These are phyloP conservation scores for Lactarius pseudohatsudake DNA, from an alignment of 768 basidiomycete species.

Conservation along the genomic window DNA sequence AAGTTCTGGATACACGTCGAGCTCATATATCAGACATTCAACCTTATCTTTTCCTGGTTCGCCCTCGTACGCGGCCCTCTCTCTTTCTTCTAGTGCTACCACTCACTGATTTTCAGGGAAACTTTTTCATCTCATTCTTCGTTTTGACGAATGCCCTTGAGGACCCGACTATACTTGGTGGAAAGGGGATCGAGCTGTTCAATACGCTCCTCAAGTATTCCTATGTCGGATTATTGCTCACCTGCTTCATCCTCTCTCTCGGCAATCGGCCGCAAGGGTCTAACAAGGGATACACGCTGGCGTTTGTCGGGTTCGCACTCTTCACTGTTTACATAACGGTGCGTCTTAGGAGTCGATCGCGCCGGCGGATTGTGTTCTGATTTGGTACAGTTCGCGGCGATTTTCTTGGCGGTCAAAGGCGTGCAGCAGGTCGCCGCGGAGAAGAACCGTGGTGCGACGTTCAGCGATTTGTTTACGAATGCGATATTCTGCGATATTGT, in stretches of 20 bases:
- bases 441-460: conserved; percentile 46
- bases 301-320: conserved; percentile 83
- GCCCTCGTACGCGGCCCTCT: conserved; percentile 54
- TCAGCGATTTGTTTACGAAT: conserved; percentile 72
- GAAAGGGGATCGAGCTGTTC: conserved; percentile 59
- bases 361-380: conserved; percentile 2
- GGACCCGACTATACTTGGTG: conserved; percentile 53
- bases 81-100: background rate
- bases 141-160: conserved; percentile 78
- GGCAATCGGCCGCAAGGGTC: conserved; percentile 92
- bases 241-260: conserved; percentile 83
- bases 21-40: conserved; percentile 87
- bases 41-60: conserved; percentile 92
- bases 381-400: conserved; percentile 58
- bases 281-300: conserved; percentile 81
- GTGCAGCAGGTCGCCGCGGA: conserved; percentile 57
- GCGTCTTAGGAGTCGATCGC: conserved; percentile 29
- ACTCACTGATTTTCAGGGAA: conserved; percentile 48
- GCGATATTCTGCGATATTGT: conserved; percentile 84
- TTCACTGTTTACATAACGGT: conserved; percentile 98
- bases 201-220: conserved; percentile 83
- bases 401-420: conserved; percentile 82
- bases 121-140: conserved; percentile 87
- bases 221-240: conserved; percentile 83
- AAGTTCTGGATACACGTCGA: conserved; percentile 97